Percentiles rank a stretch among this genome's conserved stretches.
Evolutionary conservation across 225 moss, liverwort and hornwort species (phyloP).

Genomic region (Straminergon stramineum): DNA sequence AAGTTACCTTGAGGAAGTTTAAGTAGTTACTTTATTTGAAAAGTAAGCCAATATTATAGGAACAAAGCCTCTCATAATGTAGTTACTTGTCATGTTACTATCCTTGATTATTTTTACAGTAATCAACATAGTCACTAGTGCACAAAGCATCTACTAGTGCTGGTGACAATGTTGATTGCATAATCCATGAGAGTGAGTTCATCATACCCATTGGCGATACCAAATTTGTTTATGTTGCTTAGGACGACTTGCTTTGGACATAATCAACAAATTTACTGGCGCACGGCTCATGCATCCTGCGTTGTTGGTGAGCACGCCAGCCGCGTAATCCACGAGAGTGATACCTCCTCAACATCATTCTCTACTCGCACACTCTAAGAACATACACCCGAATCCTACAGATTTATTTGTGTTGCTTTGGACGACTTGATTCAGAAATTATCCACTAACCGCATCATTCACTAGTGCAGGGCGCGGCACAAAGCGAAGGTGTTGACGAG

Average conservation of each 20-base stretch:
- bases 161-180: neutral
- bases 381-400: neutral
- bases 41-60: neutral
- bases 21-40: neutral
- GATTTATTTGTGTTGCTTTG: neutral
- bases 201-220: neutral
- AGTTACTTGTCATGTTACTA: neutral
- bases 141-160: neutral
- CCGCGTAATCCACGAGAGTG: neutral
- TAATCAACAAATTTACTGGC: neutral
- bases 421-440: neutral
- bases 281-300: neutral
- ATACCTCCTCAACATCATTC: neutral
- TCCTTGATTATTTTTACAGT: neutral
- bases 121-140: no score
- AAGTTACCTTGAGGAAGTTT: accelerated
- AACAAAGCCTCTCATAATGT: neutral
- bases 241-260: neutral
- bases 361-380: neutral
- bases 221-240: neutral
- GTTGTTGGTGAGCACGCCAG: neutral
- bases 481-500: neutral
- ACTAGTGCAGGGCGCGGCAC: neutral
- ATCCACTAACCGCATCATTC: neutral
- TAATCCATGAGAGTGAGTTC: neutral